A percentile compares a stretch with the other conserved stretches of the same genome.
These are phyloP conservation scores for Starmerella sirachaensis DNA, from an alignment of 805 yeast genomes.

Conservation along the genomic window DNA sequence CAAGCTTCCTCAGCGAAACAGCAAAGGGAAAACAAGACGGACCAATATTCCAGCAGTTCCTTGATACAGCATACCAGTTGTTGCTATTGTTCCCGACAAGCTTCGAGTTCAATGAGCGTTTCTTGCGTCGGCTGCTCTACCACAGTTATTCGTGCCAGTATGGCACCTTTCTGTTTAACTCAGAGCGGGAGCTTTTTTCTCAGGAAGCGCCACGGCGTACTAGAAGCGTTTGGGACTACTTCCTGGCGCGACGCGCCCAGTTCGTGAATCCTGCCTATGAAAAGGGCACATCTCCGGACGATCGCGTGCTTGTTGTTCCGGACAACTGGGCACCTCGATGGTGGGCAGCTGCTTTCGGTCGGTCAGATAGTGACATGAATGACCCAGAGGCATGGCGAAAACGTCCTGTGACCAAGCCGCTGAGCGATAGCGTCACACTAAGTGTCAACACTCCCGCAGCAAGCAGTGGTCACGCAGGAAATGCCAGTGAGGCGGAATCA, in stretches of 20 bases:
- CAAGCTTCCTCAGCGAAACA: constrained; percentile 27
- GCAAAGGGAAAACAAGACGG: constrained; percentile 41
- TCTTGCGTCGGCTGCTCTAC: constrained; percentile 69
- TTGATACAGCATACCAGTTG: constrained; percentile 80
- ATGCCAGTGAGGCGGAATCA: no score
- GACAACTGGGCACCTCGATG: constrained; percentile 35
- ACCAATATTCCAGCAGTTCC: constrained; percentile 87
- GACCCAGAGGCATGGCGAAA: constrained; percentile 24
- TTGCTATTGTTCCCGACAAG: constrained; percentile 52
- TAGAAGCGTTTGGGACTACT: constrained; percentile 87
- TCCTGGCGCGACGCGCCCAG: constrained; percentile 59
- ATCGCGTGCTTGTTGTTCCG: constrained; percentile 18
- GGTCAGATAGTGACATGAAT: constrained; percentile 58
- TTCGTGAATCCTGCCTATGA: constrained; percentile 45
- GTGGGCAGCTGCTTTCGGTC: constrained; percentile 83
- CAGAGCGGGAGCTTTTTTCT: constrained; percentile 50
- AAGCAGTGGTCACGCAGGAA: no score
- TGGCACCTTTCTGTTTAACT: constrained; percentile 74
- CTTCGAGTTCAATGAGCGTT: constrained; percentile 84
- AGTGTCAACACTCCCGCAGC: background rate
- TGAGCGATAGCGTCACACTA: background rate
- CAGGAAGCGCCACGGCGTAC: constrained; percentile 39
- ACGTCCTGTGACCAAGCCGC: constrained; percentile 6
- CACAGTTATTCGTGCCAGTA: constrained; percentile 90
- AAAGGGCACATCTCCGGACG: constrained; percentile 13